phyloP scores from a whole-genome alignment of 139 green algal species.

The Micromonas pusilla region DNA sequence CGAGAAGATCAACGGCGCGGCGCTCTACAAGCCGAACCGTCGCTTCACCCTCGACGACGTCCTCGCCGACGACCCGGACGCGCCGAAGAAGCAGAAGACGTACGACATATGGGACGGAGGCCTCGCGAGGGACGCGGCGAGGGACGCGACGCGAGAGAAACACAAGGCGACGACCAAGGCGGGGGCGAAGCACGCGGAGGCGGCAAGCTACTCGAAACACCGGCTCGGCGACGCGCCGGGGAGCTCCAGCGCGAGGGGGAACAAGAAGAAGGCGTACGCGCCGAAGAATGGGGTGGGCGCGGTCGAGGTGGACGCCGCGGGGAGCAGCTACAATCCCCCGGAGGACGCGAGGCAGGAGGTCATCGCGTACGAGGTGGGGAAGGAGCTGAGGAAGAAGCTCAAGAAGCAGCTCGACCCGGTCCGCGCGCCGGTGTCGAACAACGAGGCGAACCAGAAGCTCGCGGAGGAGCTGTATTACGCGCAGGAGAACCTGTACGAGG shows the following conservation, averaged over 20 bases:
- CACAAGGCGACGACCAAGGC: no score
- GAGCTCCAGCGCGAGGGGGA: no score
- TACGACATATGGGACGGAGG: no score
- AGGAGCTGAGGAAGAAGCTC: not conserved
- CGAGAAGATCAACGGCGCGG: no score
- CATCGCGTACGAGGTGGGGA: not conserved
- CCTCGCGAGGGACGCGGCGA: no score
- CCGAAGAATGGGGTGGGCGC: not conserved
- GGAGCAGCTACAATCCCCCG: not conserved
- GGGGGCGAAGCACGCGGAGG: no score
- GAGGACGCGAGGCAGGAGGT: not conserved
- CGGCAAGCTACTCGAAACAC: not conserved
- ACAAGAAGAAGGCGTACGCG: not conserved
- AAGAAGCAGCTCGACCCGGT: not conserved
- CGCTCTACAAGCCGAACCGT: no score
- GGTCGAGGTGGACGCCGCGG: not conserved
- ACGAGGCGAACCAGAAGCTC: not conserved
- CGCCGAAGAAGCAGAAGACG: no score
- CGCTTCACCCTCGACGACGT: no score
- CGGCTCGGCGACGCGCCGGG: not conserved
- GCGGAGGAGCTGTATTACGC: not conserved
- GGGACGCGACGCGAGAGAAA: no score
- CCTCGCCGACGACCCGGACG: no score
- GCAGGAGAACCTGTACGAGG: not conserved
- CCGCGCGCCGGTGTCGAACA: not conserved